Base-by-base conservation (phyloP, 2,329 filamentous ascomycete genomes). In the Fusarium incarnatum region DNA sequence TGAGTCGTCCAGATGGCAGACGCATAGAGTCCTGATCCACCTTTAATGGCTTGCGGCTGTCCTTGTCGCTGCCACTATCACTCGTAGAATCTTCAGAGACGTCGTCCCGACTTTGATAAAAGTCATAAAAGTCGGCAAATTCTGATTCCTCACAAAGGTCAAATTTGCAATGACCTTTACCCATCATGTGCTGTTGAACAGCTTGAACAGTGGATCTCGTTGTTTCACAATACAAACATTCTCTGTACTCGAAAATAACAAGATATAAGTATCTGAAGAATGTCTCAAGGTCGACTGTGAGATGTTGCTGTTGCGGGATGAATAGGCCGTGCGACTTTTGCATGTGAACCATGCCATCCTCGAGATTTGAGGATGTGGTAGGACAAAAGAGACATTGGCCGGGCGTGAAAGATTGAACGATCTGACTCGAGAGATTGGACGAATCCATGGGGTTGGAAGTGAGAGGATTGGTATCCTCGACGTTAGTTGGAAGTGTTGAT, bases 121-220 rank as follows among this genome's bases (percentile, higher is more conserved):
- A 65, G 13, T 65, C 32, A 15, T 65, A 65, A 10, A 65, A 65
- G 2, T 65, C 62, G 23, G 46, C 53, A 9, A 65, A 65, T 1
- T 65, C 62, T 2, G 62, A 60, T 1, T 23, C 32, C 3, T 60
- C 53, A 0, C 53, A 37, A 2, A 65, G 12, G 7, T 65, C 62
- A 5, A 65, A 65, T 12, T 65, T 65, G 40, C 62, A 65, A 5
- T 65, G 62, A 0, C 62, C 62, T n/a, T 65, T 65, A 0, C 62
- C 53, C 6, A 18, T 37, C 53, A 65, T 65, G 2, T 65, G 62
- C 12, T 65, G 60, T 5, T 65, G 62, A 3, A 60, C 62, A 6
- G 52, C 62, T 0, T 65, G 62, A 0, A 47, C 18, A 0, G 62
- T 60, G 0, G 28, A 12, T 4, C 52, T 40, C 2, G 28, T 23